These are phyloP conservation scores for Mimosa pudica DNA, from an alignment of 306 rosid genomes.

Conservation along the genomic window DNA sequence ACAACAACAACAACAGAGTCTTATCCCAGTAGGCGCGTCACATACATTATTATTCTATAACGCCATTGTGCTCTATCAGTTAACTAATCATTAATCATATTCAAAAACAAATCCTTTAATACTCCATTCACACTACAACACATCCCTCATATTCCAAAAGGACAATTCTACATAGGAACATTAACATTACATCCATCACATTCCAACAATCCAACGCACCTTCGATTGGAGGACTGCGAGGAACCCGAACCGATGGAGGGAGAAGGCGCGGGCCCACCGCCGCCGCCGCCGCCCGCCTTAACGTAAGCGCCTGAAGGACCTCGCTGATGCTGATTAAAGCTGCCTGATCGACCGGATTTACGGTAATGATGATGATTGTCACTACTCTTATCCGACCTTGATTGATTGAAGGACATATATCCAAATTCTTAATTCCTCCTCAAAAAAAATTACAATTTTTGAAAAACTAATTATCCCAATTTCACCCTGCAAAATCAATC, in stretches of 20 bases:
- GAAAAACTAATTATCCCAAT: background rate
- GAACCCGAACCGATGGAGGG: slow-evolving; percentile 45
- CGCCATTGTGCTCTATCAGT: too few relatives aligned
- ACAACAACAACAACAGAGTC: too few relatives aligned
- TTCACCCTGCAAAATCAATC: slow-evolving; percentile 35
- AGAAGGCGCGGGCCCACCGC: slow-evolving; percentile 68
- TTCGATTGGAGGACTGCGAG: slow-evolving; percentile 46
- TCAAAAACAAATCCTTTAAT: too few relatives aligned
- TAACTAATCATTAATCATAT: too few relatives aligned
- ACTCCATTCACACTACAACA: background rate
- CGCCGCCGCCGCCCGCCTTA: slow-evolving; percentile 76
- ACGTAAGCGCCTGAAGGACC: slow-evolving; percentile 55
- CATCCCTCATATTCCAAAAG: background rate
- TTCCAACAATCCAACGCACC: slow-evolving; percentile 46
- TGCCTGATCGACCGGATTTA: slow-evolving; percentile 67
- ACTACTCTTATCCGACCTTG: slow-evolving; percentile 83
- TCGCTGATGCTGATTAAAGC: slow-evolving; percentile 75
- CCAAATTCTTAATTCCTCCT: slow-evolving; percentile 51
- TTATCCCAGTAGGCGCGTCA: too few relatives aligned
- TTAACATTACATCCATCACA: slow-evolving; percentile 27
- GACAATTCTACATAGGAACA: slow-evolving; percentile 14
- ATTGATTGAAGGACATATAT: slow-evolving; percentile 99
- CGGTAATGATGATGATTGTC: slow-evolving; percentile 63
- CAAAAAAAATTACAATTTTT: slow-evolving; percentile 24
- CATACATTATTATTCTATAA: too few relatives aligned